Evolutionary conservation across 2,329 filamentous ascomycete genomes (phyloP), one percentile per base, ranked within the genome.

Genomic region (Didymella pinodella): DNA sequence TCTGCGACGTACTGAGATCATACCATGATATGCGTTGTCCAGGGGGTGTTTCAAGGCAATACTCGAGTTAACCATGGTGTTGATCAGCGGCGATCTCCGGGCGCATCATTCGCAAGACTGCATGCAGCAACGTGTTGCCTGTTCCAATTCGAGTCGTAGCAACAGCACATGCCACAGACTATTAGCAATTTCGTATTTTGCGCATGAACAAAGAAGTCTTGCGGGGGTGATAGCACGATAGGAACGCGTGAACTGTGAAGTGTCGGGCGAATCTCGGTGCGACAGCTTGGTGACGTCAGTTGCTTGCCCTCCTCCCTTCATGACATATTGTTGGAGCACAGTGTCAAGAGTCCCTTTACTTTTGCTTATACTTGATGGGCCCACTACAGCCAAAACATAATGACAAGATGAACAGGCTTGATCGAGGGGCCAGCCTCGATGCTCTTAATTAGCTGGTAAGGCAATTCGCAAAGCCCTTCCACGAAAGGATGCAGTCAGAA

Each of bases 11-110:
- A 44, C 49, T 29, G 26, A 48, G 44, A 54, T 57, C 4, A 29
- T 49, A 28, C 48, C 53, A 53, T 53, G 32, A 20, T 52, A 8
- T 47, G 52, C 38, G 43, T 11, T 41, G 57, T 52, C 31, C 36
- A 49, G 48, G 52, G 53, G 43, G 14, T 44, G 57, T 59, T 55
- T 59, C 51, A 32, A 22, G 32, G 41, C 31, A 40, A 16, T 38
- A 22, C 43, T 44, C 44, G 6, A 38, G 31, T 38, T 38, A 43
- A 44, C 36, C 36, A 25, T n/a, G 18, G 4, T 22, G 29, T 43
- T 40, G 38, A 53, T 53, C 48, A 32, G 32, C 40, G 18, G 36
- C 28, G 38, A 28, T 12, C 14, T n/a, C n/a, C 5, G 5, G 14
- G 41, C 22, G 16, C 12, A 2, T 28, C 4, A 16, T 8, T 22